Evolutionary conservation across 2,329 filamentous ascomycete genomes (phyloP).

Genomic region (Diaporthe vaccinii): DNA sequence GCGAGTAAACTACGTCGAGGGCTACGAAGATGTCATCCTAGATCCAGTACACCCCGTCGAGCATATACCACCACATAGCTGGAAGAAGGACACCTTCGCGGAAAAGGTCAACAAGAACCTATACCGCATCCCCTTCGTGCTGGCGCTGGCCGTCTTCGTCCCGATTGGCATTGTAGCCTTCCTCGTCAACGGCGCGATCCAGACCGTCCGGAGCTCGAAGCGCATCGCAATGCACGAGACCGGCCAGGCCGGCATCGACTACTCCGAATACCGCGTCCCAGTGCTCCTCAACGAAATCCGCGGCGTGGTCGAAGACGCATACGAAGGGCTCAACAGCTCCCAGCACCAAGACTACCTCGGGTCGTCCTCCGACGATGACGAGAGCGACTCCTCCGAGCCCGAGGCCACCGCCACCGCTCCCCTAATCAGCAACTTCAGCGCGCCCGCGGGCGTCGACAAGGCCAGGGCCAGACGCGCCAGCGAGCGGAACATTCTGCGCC

Average conservation of each 20-base stretch:
- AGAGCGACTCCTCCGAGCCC: conserved; percentile 29
- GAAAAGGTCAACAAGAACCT: conserved; percentile 51
- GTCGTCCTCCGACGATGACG: conserved; percentile 51
- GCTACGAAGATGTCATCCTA: conserved; percentile 81
- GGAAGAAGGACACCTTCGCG: conserved; percentile 42
- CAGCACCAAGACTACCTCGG: conserved; percentile 80
- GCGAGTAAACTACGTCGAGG: conserved; percentile 79
- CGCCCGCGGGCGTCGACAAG: conserved; percentile 30
- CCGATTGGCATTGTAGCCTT: conserved; percentile 80
- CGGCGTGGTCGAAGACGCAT: conserved; percentile 81
- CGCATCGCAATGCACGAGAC: conserved; percentile 83
- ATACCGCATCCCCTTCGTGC: conserved; percentile 71
- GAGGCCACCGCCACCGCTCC: conserved; percentile 31
- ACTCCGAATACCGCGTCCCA: conserved; percentile 81
- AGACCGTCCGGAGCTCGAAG: conserved; percentile 80
- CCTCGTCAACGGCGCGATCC: conserved; percentile 80
- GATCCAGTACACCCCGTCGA: conserved; percentile 75
- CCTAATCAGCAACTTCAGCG: conserved; percentile 18
- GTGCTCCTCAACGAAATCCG: conserved; percentile 82
- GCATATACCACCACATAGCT: conserved; percentile 54
- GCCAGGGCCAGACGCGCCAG: conserved; percentile 46
- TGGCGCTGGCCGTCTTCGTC: conserved; percentile 77
- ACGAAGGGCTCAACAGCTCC: conserved; percentile 78
- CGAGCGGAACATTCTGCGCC: conserved; percentile 55
- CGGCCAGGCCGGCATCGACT: conserved; percentile 75